phyloP scores from a whole-genome alignment of 164 flowering plant genomes.

The Euptelea pleiosperma region DNA sequence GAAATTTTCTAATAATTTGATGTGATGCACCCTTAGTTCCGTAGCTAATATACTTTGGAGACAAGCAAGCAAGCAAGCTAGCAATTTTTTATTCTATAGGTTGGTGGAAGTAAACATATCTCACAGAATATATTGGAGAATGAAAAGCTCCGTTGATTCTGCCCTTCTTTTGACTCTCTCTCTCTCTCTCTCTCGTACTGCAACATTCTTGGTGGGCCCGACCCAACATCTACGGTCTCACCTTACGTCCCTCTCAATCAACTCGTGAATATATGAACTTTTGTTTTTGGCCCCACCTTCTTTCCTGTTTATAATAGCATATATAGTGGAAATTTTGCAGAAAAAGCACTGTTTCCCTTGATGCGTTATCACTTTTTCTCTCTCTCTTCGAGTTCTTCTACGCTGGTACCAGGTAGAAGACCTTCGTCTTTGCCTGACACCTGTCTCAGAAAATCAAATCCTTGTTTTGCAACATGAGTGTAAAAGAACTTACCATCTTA shows the following conservation, averaged over 20 bases:
- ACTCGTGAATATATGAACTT: constrained; percentile 20
- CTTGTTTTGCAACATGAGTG: too few species aligned
- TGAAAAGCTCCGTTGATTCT: constrained; percentile 57
- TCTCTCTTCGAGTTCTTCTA: too few species aligned
- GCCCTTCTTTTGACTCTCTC: constrained; percentile 35
- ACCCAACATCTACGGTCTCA: constrained; percentile 24
- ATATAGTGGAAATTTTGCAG: too few species aligned
- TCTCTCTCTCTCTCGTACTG: constrained; percentile 11
- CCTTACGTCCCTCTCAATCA: constrained; percentile 23
- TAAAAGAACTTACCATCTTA: too few species aligned
- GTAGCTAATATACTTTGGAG: constrained; percentile 4
- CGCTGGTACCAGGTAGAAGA: too few species aligned
- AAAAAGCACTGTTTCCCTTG: too few species aligned
- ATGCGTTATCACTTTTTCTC: too few species aligned
- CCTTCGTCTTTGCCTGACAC: too few species aligned
- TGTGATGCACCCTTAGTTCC: constrained; percentile 6
- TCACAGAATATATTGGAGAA: constrained; percentile 53
- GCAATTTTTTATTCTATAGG: background rate
- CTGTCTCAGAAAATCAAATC: too few species aligned
- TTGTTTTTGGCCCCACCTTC: constrained; percentile 27
- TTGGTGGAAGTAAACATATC: constrained; percentile 8
- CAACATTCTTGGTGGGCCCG: constrained; percentile 38
- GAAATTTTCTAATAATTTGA: constrained; percentile 1
- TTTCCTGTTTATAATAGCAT: constrained; percentile 8
- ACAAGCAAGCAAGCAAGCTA: constrained; percentile 8